phyloP scores from a whole-genome alignment of 2,329 filamentous ascomycete species.

The Colletotrichum cuscutae region DNA sequence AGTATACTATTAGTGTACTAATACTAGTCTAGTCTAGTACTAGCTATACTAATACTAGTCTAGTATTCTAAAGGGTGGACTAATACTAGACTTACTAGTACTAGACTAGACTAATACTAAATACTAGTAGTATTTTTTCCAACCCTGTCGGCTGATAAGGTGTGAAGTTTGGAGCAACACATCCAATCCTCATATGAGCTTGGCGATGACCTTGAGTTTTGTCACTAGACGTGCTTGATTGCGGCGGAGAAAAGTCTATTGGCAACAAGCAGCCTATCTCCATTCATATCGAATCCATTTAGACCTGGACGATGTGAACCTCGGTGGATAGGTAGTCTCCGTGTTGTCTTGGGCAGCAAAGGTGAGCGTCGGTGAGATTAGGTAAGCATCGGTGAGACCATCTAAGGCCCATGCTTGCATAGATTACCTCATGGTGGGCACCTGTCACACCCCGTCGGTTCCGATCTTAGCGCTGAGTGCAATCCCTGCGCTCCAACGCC shows the following conservation, averaged over 20 bases:
- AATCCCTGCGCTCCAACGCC: constrained; percentile 23
- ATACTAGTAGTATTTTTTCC: too few relatives aligned
- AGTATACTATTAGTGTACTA: too few relatives aligned
- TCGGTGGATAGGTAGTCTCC: background rate
- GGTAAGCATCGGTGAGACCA: background rate
- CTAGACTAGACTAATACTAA: too few relatives aligned
- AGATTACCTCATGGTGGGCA: background rate
- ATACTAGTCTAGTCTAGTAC: too few relatives aligned
- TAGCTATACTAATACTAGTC: too few relatives aligned
- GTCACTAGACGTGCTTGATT: background rate
- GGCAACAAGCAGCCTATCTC: background rate
- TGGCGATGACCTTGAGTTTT: background rate
- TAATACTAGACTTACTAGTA: too few relatives aligned
- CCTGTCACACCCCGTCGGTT: background rate
- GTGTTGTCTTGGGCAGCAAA: background rate
- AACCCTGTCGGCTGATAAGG: too few relatives aligned
- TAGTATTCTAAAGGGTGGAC: too few relatives aligned
- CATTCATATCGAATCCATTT: background rate
- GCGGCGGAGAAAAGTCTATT: background rate
- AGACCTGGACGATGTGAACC: background rate
- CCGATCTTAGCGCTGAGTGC: background rate
- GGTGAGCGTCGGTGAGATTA: background rate
- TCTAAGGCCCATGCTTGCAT: background rate
- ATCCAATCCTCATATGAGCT: background rate
- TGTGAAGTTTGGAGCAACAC: background rate